A percentile compares a stretch with the other conserved stretches of the same genome.
Conservation (phyloP, 2,329 filamentous ascomycete genomes). For the Scedosporium minutisporum region DNA sequence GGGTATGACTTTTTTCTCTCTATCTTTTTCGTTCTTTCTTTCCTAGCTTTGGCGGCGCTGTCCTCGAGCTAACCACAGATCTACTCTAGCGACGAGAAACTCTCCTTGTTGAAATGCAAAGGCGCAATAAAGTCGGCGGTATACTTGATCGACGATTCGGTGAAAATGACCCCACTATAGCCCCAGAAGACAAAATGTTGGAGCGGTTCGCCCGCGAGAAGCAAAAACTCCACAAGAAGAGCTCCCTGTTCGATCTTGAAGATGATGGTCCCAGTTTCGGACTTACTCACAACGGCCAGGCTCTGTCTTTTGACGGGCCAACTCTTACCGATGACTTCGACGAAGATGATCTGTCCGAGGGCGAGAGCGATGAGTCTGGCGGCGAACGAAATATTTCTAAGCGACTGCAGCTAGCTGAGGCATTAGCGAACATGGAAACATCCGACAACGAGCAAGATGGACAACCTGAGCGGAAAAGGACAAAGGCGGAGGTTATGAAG, state of each 20-base stretch:
- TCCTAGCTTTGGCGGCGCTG: conserved; percentile 8
- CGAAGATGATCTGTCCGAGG: conserved; percentile 59
- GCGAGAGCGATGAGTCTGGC: conserved; percentile 47
- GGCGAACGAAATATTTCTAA: conserved; percentile 47
- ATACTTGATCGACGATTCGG: conserved; percentile 90
- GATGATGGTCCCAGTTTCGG: conserved; percentile 59
- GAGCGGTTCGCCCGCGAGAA: conserved; percentile 87
- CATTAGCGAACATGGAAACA: conserved; percentile 33
- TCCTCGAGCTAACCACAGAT: conserved; percentile 9
- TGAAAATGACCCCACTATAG: conserved; percentile 90
- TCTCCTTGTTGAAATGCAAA: conserved; percentile 80
- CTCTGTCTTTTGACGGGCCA: conserved; percentile 55
- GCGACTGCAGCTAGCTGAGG: conserved; percentile 38
- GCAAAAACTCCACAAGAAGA: conserved; percentile 66
- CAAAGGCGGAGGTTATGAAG: conserved; percentile 94
- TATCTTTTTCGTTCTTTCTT: no score
- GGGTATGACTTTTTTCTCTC: conserved; percentile 36
- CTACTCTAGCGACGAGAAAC: conserved; percentile 59
- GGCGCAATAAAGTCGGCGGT: conserved; percentile 81
- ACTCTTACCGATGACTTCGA: conserved; percentile 63
- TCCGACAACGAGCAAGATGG: conserved; percentile 40
- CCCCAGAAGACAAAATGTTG: conserved; percentile 82
- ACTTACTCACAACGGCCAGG: conserved; percentile 77
- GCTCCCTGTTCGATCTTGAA: conserved; percentile 81
- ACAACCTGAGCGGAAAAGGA: conserved; percentile 77